Conservation (phyloP, 192 early-diverging fungal genomes). For the Kappamyces sp. region DNA sequence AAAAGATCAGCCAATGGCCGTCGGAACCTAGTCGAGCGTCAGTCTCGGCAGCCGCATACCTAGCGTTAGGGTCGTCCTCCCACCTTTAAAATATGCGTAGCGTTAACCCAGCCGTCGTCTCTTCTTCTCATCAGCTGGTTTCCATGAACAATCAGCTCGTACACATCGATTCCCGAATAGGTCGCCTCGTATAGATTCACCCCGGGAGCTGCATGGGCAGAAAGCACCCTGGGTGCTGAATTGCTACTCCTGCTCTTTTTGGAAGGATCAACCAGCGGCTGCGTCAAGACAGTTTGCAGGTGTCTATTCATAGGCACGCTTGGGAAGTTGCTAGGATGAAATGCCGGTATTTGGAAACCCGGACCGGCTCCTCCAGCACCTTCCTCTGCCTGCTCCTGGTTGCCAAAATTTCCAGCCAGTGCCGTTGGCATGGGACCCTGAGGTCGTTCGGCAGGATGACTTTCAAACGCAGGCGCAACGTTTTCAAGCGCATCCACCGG, state of each 20-base stretch:
- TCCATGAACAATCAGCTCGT: slow-evolving; percentile 28
- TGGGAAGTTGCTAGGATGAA: slow-evolving; percentile 13
- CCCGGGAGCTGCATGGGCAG: slow-evolving; percentile 7
- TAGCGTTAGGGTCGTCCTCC: not conserved
- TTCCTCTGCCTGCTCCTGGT: not conserved
- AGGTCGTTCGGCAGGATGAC: too few relatives aligned
- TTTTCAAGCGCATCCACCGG: not conserved
- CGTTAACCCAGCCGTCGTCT: slow-evolving; percentile 46
- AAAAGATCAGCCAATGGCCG: not conserved
- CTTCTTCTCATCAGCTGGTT: slow-evolving; percentile 36
- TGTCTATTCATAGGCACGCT: slow-evolving; percentile 8
- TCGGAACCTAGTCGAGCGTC: too few relatives aligned
- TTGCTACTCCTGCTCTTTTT: not conserved
- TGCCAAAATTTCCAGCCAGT: not conserved
- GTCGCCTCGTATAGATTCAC: slow-evolving; percentile 34
- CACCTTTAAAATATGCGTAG: slow-evolving; percentile 47
- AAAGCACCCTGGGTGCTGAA: slow-evolving; percentile 5
- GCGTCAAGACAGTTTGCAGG: not conserved
- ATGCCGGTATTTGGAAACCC: not conserved
- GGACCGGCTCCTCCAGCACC: too few relatives aligned
- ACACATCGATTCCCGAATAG: slow-evolving; percentile 42
- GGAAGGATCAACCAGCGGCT: not conserved
- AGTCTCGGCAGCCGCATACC: too few relatives aligned
- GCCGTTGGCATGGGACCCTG: not conserved
- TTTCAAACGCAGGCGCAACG: not conserved